Evolutionary conservation across 2,329 filamentous ascomycete genomes (phyloP).

Genomic region (Colletotrichum brevisporum): DNA sequence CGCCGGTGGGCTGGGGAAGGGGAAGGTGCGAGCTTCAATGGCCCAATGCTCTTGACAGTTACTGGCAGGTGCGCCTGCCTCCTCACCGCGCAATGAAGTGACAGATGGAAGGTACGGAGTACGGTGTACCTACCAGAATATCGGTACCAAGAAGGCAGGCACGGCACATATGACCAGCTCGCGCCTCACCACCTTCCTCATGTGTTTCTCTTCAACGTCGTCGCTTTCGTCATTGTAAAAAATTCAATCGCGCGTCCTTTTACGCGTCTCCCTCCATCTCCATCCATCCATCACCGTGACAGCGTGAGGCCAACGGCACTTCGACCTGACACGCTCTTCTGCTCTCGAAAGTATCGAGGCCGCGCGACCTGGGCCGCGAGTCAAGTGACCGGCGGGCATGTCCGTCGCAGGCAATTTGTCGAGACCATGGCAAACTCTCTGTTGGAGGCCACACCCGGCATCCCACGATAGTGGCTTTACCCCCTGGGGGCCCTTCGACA

Average conservation of each 20-base stretch:
- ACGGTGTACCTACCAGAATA: too few species aligned
- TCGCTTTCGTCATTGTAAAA: background rate
- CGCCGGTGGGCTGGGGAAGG: too few species aligned
- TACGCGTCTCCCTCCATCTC: background rate
- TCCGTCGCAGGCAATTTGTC: background rate
- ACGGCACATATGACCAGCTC: background rate
- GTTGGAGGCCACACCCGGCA: background rate
- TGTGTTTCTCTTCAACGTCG: background rate
- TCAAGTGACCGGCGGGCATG: conserved; percentile 3
- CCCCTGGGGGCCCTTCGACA: too few species aligned
- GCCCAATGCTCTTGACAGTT: background rate
- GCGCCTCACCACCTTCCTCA: background rate
- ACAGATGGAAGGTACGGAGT: background rate
- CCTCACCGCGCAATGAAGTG: too few species aligned
- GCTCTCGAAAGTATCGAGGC: background rate
- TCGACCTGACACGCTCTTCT: background rate
- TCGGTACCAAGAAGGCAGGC: background rate
- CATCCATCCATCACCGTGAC: background rate
- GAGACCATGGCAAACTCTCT: background rate
- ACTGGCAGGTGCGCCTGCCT: too few species aligned
- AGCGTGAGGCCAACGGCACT: background rate
- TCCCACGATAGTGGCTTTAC: too few species aligned
- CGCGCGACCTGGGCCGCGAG: background rate
- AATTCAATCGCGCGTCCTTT: too few species aligned
- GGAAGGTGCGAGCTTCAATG: too few species aligned